Evolutionary conservation across 1,139 yeast genomes (phyloP).

Genomic region (Yamadazyma pseudoaaseri): DNA sequence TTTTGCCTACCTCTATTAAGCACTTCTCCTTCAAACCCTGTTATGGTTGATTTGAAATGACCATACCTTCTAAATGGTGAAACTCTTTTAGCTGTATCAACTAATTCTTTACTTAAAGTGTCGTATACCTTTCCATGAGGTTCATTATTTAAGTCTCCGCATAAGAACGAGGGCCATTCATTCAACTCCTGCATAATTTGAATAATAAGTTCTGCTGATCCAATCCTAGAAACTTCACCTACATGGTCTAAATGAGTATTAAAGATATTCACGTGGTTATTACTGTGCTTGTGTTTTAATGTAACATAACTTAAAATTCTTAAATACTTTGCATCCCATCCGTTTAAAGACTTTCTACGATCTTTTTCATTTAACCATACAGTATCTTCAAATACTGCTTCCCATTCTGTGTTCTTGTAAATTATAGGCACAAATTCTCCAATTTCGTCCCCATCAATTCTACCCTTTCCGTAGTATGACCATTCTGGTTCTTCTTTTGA

Average conservation of each 20-base stretch:
- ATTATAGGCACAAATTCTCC: constrained; percentile 40
- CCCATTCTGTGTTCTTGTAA: constrained; percentile 31
- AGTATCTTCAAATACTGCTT: constrained; percentile 28
- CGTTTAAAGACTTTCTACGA: constrained; percentile 28
- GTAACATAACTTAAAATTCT: constrained; percentile 48
- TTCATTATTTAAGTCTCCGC: constrained; percentile 56
- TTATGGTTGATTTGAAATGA: constrained; percentile 42
- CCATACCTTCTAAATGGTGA: constrained; percentile 39
- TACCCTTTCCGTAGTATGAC: constrained; percentile 33
- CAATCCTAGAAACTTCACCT: constrained; percentile 46
- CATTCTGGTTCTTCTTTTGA: constrained; percentile 24
- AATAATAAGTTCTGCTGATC: constrained; percentile 48
- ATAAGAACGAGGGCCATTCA: constrained; percentile 40
- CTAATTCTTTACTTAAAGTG: constrained; percentile 28
- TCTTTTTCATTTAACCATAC: constrained; percentile 34
- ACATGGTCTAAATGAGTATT: constrained; percentile 60
- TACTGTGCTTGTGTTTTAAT: constrained; percentile 27
- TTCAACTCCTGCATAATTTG: constrained; percentile 37
- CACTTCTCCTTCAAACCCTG: constrained; percentile 47
- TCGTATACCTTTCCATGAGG: constrained; percentile 49
- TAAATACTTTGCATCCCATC: constrained; percentile 57
- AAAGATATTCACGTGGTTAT: constrained; percentile 41
- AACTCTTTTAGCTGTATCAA: constrained; percentile 28
- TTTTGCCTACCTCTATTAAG: constrained; percentile 31
- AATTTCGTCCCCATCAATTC: constrained; percentile 29